Percentiles rank a stretch among this genome's conserved stretches.
phyloP scores from a whole-genome alignment of 352 stramenopile species.

The Phytophthora fragariaefolia region DNA sequence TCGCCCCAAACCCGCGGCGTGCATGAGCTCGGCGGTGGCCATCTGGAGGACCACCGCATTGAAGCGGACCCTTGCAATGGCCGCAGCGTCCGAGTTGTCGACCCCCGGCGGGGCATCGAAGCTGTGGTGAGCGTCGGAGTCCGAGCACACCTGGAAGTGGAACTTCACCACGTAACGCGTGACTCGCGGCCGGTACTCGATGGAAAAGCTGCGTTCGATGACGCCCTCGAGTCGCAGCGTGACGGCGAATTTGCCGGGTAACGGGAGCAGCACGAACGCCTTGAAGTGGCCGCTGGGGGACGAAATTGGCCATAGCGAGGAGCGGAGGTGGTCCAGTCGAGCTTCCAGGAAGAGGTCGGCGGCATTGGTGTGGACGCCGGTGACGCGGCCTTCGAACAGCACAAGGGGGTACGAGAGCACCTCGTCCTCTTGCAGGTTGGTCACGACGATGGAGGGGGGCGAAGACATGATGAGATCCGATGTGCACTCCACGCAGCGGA shows the following conservation, averaged over 20 bases:
- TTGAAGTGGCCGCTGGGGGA: constrained; percentile 55
- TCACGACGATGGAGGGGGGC: constrained; percentile 55
- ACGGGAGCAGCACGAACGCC: constrained; percentile 63
- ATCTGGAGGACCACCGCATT: constrained; percentile 68
- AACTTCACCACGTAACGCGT: constrained; percentile 60
- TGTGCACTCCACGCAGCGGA: too few relatives aligned
- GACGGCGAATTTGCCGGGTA: constrained; percentile 47
- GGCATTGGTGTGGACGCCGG: constrained; percentile 1
- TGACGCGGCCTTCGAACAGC: constrained; percentile 55
- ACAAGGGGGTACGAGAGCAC: constrained; percentile 64
- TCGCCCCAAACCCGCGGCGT: constrained; percentile 44
- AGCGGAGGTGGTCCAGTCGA: constrained; percentile 36
- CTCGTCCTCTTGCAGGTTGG: constrained; percentile 87
- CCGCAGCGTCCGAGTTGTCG: constrained; percentile 62
- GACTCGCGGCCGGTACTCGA: constrained; percentile 44
- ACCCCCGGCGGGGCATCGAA: constrained; percentile 62
- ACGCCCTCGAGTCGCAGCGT: constrained; percentile 26
- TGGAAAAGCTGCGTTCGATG: constrained; percentile 34
- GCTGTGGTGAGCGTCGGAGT: constrained; percentile 40
- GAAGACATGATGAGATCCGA: constrained; percentile 4
- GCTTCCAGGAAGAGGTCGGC: constrained; percentile 45
- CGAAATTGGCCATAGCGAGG: constrained; percentile 59
- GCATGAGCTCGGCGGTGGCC: constrained; percentile 59
- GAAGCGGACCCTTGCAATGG: constrained; percentile 58
- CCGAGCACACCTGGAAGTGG: constrained; percentile 70